Base-by-base conservation (phyloP, 176 grass and related monocot genomes). In the Miscanthus lutarioriparius region DNA sequence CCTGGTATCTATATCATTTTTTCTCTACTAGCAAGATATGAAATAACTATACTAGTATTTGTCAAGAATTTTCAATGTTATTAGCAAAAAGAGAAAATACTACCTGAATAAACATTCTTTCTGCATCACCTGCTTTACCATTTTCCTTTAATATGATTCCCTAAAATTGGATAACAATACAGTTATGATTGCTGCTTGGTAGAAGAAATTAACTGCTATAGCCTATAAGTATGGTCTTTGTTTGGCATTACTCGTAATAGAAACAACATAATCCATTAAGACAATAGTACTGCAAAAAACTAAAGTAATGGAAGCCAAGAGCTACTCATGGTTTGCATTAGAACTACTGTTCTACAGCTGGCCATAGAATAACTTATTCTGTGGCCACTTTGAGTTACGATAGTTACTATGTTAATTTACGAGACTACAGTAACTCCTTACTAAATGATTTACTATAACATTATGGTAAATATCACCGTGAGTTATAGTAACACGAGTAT, bases 41-140 rank as follows among this genome's bases (percentile, higher is more conserved):
- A 17, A 48, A 28, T 13, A 16, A 44, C 39, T 16, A 45, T 6
- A 47, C 14, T 74, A 49, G 43, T 49, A 48, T 10, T 74, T 74
- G 15, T 30, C 26, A 74, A 28, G 23, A 74, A 49, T 30, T 51
- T n/a, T 22, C 25, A 66, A 80, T 58, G 5, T 25, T 6, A 58
- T 10, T 10, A 58, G 48, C 25, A 61, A 66, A 26, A 74, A 41
- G 80, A 16, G 39, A 90, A 65, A 83, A 92, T 1, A 53, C 22
- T 86, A 98, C 95, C 88, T 98, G 92, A 83, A 98, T 95, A 81
- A 98, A 95, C 92, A 98, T 98, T 78, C 95, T 95, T 81, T 98
- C 95, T 22, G 92, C 95, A 74, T 93, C 95, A 39, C 92, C 95
- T 72, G 82, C 41, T 86, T 90, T 98, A 61, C 92, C 91, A 80